Evolutionary conservation across 129 eudicot species (phyloP).

Genomic region (Pseudognaphalium luteoalbum): DNA sequence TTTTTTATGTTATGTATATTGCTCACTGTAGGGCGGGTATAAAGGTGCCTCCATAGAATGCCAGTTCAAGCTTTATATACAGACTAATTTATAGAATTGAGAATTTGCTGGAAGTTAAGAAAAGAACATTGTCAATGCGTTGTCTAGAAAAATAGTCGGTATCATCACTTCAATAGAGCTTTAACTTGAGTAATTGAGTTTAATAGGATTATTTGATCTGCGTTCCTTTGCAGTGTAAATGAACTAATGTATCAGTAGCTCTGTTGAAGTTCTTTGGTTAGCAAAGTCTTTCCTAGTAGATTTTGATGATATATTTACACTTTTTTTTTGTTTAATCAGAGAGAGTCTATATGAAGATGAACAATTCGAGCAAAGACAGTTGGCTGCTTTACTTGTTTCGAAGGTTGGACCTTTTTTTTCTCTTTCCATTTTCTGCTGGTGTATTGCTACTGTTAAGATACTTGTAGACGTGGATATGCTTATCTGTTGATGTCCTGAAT

Average conservation of each 20-base stretch:
- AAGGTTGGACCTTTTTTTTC: slow-evolving; percentile 48
- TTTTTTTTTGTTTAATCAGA: slow-evolving; percentile 38
- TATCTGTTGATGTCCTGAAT: background rate
- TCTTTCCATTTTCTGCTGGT: background rate
- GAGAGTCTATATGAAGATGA: slow-evolving; percentile 96
- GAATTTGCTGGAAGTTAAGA: background rate
- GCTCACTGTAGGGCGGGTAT: background rate
- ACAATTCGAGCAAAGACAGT: slow-evolving; percentile 68
- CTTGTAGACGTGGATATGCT: background rate
- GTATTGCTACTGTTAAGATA: background rate
- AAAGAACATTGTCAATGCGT: no score
- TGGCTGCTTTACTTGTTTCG: slow-evolving; percentile 86
- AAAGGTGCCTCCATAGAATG: background rate
- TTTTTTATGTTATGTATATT: no score
- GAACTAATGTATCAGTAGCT: background rate
- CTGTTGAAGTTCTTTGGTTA: background rate
- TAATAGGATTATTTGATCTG: background rate
- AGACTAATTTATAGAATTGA: background rate
- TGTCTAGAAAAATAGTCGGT: background rate
- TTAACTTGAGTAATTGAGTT: no score
- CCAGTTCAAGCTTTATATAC: background rate
- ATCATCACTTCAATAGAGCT: background rate
- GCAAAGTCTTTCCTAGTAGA: background rate
- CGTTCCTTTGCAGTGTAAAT: background rate
- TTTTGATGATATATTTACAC: slow-evolving; percentile 5